Evolutionary conservation across 805 yeast species (phyloP).

Genomic region (Candida maris): DNA sequence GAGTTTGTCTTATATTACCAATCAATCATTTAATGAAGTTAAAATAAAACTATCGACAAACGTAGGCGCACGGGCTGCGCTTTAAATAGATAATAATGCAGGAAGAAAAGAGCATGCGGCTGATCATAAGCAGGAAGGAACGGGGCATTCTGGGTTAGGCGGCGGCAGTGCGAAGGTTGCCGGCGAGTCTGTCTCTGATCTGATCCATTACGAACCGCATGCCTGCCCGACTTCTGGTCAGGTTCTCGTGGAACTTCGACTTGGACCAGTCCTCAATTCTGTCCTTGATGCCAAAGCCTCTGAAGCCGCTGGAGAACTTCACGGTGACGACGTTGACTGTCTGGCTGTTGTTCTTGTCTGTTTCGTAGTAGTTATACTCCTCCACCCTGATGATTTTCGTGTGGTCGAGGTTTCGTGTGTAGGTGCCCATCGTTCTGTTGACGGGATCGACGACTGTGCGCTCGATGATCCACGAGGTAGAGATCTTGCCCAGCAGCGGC

Average conservation of each 20-base stretch:
- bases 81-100: no score
- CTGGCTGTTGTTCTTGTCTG: slow-evolving; percentile 19
- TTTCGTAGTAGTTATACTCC: slow-evolving; percentile 61
- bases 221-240: slow-evolving; percentile 64
- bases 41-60: no score
- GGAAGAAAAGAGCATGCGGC: no score
- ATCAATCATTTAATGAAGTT: slow-evolving; percentile 27
- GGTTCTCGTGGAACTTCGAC: slow-evolving; percentile 62
- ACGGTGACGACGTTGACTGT: slow-evolving; percentile 54
- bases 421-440: slow-evolving; percentile 53
- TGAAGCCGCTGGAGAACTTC: slow-evolving; percentile 67
- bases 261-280: slow-evolving; percentile 83
- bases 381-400: slow-evolving; percentile 72
- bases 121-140: no score
- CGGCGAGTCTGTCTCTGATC: slow-evolving; percentile 21
- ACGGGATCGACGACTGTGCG: slow-evolving; percentile 67
- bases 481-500: slow-evolving; percentile 66
- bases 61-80: no score
- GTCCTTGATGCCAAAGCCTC: slow-evolving; percentile 57
- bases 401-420: slow-evolving; percentile 83
- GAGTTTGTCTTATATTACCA: slow-evolving; percentile 54
- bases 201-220: slow-evolving; percentile 71
- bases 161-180: slow-evolving; percentile 3
- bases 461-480: slow-evolving; percentile 81
- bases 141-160: no score